Evolutionary conservation across 257 asterid genomes (phyloP).

Genomic region (Dorcoceras hygrometricum): DNA sequence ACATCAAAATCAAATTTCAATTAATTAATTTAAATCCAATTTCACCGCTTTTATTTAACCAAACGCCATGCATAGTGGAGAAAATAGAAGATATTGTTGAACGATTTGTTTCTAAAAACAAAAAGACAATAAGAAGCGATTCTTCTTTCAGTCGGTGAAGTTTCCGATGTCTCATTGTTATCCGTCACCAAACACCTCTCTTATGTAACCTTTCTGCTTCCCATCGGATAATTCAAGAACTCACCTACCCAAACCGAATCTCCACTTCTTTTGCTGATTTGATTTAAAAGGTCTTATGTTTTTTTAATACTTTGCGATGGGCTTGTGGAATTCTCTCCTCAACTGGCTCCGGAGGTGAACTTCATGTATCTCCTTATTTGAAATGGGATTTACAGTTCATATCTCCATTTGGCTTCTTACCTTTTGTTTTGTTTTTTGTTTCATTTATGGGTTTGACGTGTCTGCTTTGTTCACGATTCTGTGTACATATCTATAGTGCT

Average conservation of each 20-base stretch:
- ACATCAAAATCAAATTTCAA: too few relatives aligned
- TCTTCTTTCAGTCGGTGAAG: slow-evolving; percentile 34
- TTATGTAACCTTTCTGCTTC: slow-evolving; percentile 19
- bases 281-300: not conserved
- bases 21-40: too few relatives aligned
- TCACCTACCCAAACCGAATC: slow-evolving; percentile 1
- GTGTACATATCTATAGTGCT: not conserved
- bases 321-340: slow-evolving; percentile 75
- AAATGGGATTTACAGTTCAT: slow-evolving; percentile 16
- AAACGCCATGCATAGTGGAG: too few relatives aligned
- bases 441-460: too few relatives aligned
- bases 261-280: slow-evolving; percentile 11
- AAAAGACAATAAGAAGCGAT: not conserved
- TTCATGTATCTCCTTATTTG: not conserved
- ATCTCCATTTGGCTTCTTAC: not conserved
- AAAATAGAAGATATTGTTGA: too few relatives aligned
- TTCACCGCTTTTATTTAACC: too few relatives aligned
- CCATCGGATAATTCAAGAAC: slow-evolving; percentile 27
- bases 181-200: slow-evolving; percentile 12
- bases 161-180: slow-evolving; percentile 11
- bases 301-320: slow-evolving; percentile 42
- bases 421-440: too few relatives aligned
- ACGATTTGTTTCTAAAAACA: too few relatives aligned
- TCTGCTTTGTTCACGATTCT: not conserved
- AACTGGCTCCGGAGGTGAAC: slow-evolving; percentile 83